phyloP scores from a whole-genome alignment of 1,284 basidiomycete genomes.

The Pholiota adiposa region DNA sequence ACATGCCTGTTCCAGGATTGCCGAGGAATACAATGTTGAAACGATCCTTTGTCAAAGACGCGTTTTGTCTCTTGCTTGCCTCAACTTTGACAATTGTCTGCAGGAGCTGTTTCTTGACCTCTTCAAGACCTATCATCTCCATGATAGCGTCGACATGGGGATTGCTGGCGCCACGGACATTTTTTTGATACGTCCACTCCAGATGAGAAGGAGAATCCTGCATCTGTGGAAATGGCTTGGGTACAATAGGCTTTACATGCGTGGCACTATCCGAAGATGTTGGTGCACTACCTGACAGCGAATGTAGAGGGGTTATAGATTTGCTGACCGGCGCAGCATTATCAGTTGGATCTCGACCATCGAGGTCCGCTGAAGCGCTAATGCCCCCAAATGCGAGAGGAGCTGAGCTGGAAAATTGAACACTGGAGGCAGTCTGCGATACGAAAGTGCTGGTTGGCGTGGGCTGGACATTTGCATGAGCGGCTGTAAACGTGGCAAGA shows the following conservation, averaged over 20 bases:
- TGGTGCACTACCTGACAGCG: neutral
- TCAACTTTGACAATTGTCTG: conserved; percentile 56
- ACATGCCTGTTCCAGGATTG: conserved; percentile 63
- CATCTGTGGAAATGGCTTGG: conserved; percentile 9
- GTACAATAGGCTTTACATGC: neutral
- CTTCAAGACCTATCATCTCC: conserved; percentile 59
- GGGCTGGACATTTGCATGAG: neutral
- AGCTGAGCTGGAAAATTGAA: neutral
- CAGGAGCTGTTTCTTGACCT: conserved; percentile 55
- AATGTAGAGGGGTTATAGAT: neutral
- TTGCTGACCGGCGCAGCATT: neutral
- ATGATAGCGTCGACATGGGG: conserved; percentile 55
- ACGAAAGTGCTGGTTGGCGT: neutral
- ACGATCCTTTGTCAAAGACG: conserved; percentile 47
- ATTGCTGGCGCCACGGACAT: conserved; percentile 47
- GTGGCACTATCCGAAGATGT: neutral
- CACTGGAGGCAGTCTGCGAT: neutral
- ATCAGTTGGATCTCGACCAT: neutral
- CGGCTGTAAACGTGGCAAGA: conserved; percentile 29
- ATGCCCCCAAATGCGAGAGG: neutral
- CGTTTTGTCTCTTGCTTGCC: conserved; percentile 45
- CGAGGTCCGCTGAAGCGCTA: neutral
- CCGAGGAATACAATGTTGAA: conserved; percentile 58
- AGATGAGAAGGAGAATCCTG: conserved; percentile 36
- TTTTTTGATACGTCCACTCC: conserved; percentile 55